phyloP scores from a whole-genome alignment of 176 grass and related monocot genomes.

The Zoysia pacifica region DNA sequence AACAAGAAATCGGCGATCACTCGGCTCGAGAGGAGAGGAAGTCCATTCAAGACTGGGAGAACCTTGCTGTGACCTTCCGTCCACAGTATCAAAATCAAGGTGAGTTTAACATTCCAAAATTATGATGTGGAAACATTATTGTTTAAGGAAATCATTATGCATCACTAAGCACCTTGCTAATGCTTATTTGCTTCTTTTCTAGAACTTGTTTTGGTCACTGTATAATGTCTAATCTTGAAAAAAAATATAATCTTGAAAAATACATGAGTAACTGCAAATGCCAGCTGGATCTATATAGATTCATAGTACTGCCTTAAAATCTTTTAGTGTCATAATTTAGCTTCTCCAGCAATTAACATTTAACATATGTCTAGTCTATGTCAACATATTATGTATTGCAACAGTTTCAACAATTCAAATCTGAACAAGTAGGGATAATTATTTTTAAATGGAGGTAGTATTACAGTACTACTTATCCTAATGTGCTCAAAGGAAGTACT shows the following conservation, averaged over 20 bases:
- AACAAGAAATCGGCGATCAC: conserved; percentile 33
- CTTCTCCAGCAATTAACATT: neutral
- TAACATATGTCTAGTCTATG: neutral
- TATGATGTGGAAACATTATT: neutral
- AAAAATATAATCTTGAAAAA: conserved; percentile 9
- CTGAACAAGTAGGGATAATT: no score
- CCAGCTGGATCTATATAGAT: neutral
- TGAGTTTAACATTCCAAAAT: conserved; percentile 27
- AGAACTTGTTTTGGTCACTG: neutral
- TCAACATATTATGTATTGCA: neutral
- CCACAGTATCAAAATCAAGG: conserved; percentile 90
- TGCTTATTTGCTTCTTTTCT: neutral
- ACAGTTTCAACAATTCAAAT: no score
- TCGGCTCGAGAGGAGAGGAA: conserved; percentile 41
- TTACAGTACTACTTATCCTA: no score
- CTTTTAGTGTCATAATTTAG: neutral
- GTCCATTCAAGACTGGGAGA: conserved; percentile 78
- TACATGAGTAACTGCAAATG: neutral
- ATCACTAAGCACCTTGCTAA: neutral
- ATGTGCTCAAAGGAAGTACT: no score
- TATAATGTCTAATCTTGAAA: conserved; percentile 22
- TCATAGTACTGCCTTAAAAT: neutral
- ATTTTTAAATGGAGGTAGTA: no score
- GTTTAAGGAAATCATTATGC: conserved; percentile 9
- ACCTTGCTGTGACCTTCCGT: conserved; percentile 63